These are phyloP conservation scores for Calonectria crousiana DNA, from an alignment of 2,329 filamentous ascomycete genomes.

Conservation along the genomic window DNA sequence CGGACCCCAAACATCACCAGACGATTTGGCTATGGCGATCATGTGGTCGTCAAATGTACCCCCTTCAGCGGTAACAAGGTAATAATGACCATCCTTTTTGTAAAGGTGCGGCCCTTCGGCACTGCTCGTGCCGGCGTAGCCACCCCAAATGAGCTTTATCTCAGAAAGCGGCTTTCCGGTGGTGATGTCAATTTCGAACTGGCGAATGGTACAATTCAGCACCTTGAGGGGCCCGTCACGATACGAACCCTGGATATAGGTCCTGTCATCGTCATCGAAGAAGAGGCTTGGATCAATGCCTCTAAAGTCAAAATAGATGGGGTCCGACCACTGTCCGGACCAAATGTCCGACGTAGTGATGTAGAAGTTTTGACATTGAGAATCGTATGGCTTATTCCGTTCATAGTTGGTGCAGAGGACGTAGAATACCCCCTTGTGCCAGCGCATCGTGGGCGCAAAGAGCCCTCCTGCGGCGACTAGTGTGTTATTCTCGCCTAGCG, in stretches of 20 bases:
- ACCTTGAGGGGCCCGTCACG: conserved; percentile 38
- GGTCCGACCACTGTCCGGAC: conserved; percentile 18
- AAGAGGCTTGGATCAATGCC: conserved; percentile 44
- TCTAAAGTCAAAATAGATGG: conserved; percentile 12
- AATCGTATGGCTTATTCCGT: background rate
- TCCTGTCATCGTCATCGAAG: conserved; percentile 22
- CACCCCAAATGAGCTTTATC: conserved; percentile 24
- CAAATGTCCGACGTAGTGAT: conserved; percentile 17
- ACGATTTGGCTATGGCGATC: conserved; percentile 57
- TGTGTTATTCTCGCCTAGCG: background rate
- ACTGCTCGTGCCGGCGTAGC: background rate
- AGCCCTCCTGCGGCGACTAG: conserved; percentile 17
- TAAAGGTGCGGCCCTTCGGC: conserved; percentile 57
- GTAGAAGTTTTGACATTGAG: conserved; percentile 7
- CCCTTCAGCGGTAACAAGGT: conserved; percentile 62
- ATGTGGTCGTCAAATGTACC: conserved; percentile 58
- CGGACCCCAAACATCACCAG: conserved; percentile 51
- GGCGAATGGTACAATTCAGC: conserved; percentile 25
- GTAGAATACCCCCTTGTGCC: conserved; percentile 13
- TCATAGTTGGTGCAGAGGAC: conserved; percentile 21
- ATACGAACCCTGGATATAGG: conserved; percentile 48
- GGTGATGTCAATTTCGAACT: conserved; percentile 47
- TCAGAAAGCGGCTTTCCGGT: conserved; percentile 48
- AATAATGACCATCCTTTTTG: conserved; percentile 58
- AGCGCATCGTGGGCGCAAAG: conserved; percentile 23